Conservation (phyloP, 2,329 filamentous ascomycete species). For the Fusarium poae region DNA sequence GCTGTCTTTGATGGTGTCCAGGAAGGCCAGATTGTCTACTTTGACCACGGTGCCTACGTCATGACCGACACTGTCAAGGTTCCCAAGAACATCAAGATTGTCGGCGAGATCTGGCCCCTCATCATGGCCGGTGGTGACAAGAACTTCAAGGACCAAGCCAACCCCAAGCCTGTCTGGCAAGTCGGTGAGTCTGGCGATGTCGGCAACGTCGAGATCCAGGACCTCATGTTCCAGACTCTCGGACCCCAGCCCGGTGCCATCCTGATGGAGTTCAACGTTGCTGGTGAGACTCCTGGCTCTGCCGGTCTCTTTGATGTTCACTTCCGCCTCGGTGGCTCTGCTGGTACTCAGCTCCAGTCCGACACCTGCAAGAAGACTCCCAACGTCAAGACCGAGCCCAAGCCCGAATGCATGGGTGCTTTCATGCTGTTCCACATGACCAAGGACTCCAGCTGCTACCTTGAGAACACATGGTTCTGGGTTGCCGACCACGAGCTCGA, state of each 20-base stretch:
- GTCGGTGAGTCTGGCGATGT: constrained; percentile 82
- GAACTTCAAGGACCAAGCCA: constrained; percentile 78
- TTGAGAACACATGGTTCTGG: constrained; percentile 94
- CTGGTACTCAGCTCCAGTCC: constrained; percentile 85
- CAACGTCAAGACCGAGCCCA: constrained; percentile 69
- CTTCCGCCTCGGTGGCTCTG: constrained; percentile 88
- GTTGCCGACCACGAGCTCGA: constrained; percentile 92
- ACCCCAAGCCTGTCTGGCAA: constrained; percentile 87
- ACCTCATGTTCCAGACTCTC: constrained; percentile 86
- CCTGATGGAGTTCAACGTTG: constrained; percentile 91
- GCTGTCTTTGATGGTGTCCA: constrained; percentile 77
- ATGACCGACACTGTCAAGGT: constrained; percentile 78
- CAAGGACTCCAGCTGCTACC: constrained; percentile 74
- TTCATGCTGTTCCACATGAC: constrained; percentile 79
- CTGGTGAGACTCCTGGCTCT: constrained; percentile 73
- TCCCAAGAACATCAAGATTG: constrained; percentile 85
- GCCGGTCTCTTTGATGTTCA: constrained; percentile 96
- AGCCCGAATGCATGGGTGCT: constrained; percentile 77
- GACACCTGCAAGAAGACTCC: constrained; percentile 84
- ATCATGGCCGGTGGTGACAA: constrained; percentile 83
- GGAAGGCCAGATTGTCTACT: constrained; percentile 76
- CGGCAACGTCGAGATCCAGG: constrained; percentile 87
- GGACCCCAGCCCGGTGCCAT: constrained; percentile 89
- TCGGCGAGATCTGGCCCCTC: constrained; percentile 90
- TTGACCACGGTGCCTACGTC: constrained; percentile 81